Base-by-base conservation (phyloP, 1,139 yeast genomes). In the Scheffersomyces lignicola region DNA sequence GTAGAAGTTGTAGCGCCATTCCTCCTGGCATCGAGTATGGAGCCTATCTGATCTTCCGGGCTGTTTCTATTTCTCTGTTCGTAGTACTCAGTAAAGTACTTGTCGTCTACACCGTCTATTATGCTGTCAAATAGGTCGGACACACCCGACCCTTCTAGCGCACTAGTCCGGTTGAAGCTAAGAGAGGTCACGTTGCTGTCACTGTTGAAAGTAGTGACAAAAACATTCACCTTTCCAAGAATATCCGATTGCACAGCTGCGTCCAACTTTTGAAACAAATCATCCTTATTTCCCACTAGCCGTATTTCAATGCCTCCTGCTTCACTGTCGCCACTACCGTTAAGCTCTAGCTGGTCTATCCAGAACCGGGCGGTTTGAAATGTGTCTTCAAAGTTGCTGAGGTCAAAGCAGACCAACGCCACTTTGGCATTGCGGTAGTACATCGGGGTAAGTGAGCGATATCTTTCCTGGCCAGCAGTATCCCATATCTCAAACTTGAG, bases 391-490 rank as follows among this genome's bases (percentile, higher is more conserved):
- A 60, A 43, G 40, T 68, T 65, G 31, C 55, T 50, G 34, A 65
- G 37, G 45, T 67, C 73, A 44, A 62, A 62, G 37, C 71, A 64
- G 4, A 67, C 54, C 29, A 67, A 52, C 1, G 76, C 76, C n/a
- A n/a, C n/a, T n/a, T 61, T 60, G 37, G 76, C 74, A 42, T 69
- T 69, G 21, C 76, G 49, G 47, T 70, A 70, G 43, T 70, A 70
- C 76, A 70, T 70, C 3, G 76, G 76, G 1, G 76, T 72, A 31
- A 70, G 56, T 21, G 70, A 62, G 39, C 69, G 65, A 47, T 70
- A 70, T 30, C 76, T 55, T 44, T 70, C 76, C 48, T 70, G 76
- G 34, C 76, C 76, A 8, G 76, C 76, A 29, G 76, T 70, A 43
- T 70, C 76, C 76, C 76, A 70, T 38, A 70, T 69, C 48, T 70